Conservation (phyloP, 148 eudicot species). For the Polygonum maritimum region DNA sequence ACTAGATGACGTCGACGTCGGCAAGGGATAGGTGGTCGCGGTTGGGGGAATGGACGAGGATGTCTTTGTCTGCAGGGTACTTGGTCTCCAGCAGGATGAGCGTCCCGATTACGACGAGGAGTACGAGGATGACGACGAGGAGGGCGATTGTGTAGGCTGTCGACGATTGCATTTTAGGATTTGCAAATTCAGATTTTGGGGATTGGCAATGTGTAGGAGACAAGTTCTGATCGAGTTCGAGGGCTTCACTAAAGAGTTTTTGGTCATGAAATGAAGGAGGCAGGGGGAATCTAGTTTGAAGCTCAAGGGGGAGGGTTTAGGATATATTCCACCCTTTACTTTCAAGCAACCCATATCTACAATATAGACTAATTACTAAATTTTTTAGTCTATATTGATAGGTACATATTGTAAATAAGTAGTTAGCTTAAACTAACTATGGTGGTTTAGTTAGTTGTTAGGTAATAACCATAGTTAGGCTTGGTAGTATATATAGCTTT, state of each 20-base stretch:
- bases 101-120: neutral
- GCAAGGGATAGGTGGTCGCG: neutral
- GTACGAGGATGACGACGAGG: neutral
- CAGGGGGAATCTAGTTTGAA: neutral
- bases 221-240: too few species aligned
- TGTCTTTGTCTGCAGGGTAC: neutral
- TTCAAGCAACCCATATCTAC: neutral
- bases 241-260: too few species aligned
- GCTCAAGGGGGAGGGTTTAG: neutral
- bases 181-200: too few species aligned
- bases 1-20: neutral
- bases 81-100: neutral
- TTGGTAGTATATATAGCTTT: too few species aligned
- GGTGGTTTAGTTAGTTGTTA: too few species aligned
- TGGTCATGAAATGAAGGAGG: neutral
- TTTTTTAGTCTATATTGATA: too few species aligned
- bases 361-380: too few species aligned
- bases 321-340: neutral
- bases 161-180: neutral
- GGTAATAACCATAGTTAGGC: too few species aligned
- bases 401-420: too few species aligned
- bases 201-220: too few species aligned
- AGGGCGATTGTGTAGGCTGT: slow-evolving; percentile 6
- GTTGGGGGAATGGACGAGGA: neutral
- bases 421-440: too few species aligned